Evolutionary conservation across 352 stramenopile genomes (phyloP).

Genomic region (Phytopythium mirpurense): DNA sequence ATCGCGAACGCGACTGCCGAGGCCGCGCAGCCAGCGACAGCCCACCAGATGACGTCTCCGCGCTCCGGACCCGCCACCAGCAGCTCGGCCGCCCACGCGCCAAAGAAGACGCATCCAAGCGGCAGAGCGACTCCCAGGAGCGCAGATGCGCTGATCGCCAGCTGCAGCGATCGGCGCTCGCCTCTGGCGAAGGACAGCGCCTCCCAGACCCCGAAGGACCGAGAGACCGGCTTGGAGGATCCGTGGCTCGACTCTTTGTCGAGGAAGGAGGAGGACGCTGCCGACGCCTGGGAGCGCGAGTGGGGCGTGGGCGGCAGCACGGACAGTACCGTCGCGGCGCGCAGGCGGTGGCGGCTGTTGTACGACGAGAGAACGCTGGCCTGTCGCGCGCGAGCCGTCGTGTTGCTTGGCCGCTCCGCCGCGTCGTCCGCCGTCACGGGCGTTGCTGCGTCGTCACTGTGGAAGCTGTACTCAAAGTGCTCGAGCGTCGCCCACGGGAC

Average conservation of each 20-base stretch:
- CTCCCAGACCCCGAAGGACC: conserved; percentile 24
- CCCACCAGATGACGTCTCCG: neutral
- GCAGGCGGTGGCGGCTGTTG: conserved; percentile 4
- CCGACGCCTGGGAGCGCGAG: neutral
- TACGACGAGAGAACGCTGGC: conserved; percentile 3
- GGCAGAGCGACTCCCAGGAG: conserved; percentile 29
- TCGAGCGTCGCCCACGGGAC: conserved; percentile 5
- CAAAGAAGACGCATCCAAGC: conserved; percentile 23
- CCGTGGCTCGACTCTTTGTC: neutral
- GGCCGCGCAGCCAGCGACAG: neutral
- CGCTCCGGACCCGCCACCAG: neutral
- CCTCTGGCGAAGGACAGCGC: conserved; percentile 22
- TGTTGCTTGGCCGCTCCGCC: neutral
- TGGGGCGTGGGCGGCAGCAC: neutral
- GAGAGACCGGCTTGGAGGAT: neutral
- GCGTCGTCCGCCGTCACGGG: too few species aligned
- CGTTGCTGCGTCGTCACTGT: conserved; percentile 1
- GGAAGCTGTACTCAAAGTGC: conserved; percentile 7
- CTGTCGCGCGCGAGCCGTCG: conserved; percentile 1
- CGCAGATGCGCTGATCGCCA: conserved; percentile 23
- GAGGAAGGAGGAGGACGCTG: neutral
- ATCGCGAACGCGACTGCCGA: neutral
- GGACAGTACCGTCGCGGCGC: conserved; percentile 4
- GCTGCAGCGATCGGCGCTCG: conserved; percentile 30
- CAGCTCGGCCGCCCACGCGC: conserved; percentile 20